Evolutionary conservation across 306 rosid species (phyloP).

Genomic region (Begonia peltatifolia): DNA sequence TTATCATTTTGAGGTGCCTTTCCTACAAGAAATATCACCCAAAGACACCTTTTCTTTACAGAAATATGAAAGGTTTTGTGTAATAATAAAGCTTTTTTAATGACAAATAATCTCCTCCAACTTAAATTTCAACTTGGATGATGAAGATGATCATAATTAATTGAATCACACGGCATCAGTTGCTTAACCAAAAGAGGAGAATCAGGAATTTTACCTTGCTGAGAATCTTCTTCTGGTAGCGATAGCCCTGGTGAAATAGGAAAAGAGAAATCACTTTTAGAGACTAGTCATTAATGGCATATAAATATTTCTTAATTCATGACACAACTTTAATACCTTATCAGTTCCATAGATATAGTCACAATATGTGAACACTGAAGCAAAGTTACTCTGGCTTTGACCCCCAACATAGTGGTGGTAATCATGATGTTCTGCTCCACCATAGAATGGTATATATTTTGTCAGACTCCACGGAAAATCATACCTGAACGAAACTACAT

Average conservation of each 20-base stretch:
- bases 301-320: not conserved
- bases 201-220: constrained; percentile 33
- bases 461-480: constrained; percentile 82
- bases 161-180: no score
- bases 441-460: constrained; percentile 80
- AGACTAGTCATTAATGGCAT: constrained; percentile 9
- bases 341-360: constrained; percentile 94
- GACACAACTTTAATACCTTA: constrained; percentile 38
- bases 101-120: no score
- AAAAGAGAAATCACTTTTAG: constrained; percentile 15
- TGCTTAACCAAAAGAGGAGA: no score
- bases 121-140: no score
- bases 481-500: constrained; percentile 29
- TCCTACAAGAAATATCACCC: no score
- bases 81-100: no score
- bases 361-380: constrained; percentile 94
- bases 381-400: constrained; percentile 90
- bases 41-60: no score
- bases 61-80: no score
- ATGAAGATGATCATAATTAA: no score
- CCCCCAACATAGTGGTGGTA: constrained; percentile 97
- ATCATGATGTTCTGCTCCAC: constrained; percentile 91
- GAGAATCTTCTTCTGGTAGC: constrained; percentile 67
- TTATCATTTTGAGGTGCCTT: not conserved
- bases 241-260: constrained; percentile 52